These are phyloP conservation scores for Blastocystis sp. DNA, from an alignment of 352 stramenopile species.

Conservation along the genomic window DNA sequence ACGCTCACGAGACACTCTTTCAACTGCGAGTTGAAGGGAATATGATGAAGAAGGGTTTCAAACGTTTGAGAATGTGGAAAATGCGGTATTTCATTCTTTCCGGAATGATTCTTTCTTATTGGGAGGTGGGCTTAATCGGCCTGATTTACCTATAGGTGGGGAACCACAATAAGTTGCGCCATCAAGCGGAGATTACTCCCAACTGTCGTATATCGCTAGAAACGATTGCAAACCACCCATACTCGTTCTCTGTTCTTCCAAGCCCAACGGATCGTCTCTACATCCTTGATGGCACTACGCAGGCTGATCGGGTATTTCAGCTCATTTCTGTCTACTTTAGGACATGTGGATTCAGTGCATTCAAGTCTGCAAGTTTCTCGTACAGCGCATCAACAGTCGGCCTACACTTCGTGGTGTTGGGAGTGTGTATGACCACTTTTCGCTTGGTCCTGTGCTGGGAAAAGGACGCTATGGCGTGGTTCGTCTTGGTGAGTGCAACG, in stretches of 20 bases:
- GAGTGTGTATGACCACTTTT: slow-evolving; percentile 54
- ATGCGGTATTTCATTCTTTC: slow-evolving; percentile 55
- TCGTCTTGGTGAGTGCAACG: slow-evolving; percentile 50
- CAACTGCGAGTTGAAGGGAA: slow-evolving; percentile 48
- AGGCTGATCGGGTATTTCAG: not conserved
- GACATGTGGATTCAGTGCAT: slow-evolving; percentile 61
- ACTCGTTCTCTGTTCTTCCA: slow-evolving; percentile 46
- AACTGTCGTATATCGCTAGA: slow-evolving; percentile 37
- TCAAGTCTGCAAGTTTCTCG: slow-evolving; percentile 43
- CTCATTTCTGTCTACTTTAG: not conserved
- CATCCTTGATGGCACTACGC: slow-evolving; percentile 15
- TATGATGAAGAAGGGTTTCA: slow-evolving; percentile 60
- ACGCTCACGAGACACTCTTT: slow-evolving; percentile 53
- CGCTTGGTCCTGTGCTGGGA: slow-evolving; percentile 7
- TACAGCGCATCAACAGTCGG: slow-evolving; percentile 56
- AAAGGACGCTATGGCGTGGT: slow-evolving; percentile 37
- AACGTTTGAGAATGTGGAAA: slow-evolving; percentile 49
- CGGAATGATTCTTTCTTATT: slow-evolving; percentile 41
- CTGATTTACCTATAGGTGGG: not conserved
- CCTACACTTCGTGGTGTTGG: slow-evolving; percentile 32
- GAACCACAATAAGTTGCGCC: slow-evolving; percentile 50
- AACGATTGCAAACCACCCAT: not conserved
- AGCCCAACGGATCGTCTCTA: slow-evolving; percentile 47
- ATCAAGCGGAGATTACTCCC: slow-evolving; percentile 25
- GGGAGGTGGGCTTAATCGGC: not conserved